phyloP scores from a whole-genome alignment of 345 rosid genomes.

The Eutrema yunnanense region DNA sequence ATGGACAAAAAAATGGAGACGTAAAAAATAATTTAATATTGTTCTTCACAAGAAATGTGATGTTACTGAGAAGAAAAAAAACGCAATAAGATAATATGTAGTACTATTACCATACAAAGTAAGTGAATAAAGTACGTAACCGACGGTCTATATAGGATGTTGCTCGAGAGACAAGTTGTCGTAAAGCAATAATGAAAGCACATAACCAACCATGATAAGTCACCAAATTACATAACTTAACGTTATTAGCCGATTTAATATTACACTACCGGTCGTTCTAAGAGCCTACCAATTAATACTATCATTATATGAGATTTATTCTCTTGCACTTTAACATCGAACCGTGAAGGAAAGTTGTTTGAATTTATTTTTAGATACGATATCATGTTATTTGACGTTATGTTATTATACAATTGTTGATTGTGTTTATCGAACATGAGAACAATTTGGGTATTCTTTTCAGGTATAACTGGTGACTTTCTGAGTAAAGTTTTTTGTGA shows the following conservation, averaged over 20 bases:
- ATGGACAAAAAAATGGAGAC: neutral
- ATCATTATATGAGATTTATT: neutral
- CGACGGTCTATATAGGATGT: neutral
- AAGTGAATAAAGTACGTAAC: neutral
- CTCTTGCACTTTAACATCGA: neutral
- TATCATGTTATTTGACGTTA: neutral
- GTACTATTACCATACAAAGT: neutral
- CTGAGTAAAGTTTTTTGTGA: neutral
- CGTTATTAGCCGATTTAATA: neutral
- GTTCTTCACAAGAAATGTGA: neutral
- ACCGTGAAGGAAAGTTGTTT: neutral
- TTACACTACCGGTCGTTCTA: neutral
- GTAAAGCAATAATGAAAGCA: neutral
- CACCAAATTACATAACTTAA: neutral
- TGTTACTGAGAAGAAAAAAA: neutral
- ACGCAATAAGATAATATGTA: neutral
- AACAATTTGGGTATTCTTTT: neutral
- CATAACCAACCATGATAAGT: neutral
- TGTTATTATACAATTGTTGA: neutral
- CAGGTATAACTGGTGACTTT: neutral
- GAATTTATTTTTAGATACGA: neutral
- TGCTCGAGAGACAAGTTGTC: constrained; percentile 1
- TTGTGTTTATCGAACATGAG: neutral
- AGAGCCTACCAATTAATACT: neutral
- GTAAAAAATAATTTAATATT: neutral